Percentiles rank a stretch among this genome's conserved stretches.
phyloP scores from a whole-genome alignment of 1,139 yeast genomes.

The Meyerozyma athensensis region DNA sequence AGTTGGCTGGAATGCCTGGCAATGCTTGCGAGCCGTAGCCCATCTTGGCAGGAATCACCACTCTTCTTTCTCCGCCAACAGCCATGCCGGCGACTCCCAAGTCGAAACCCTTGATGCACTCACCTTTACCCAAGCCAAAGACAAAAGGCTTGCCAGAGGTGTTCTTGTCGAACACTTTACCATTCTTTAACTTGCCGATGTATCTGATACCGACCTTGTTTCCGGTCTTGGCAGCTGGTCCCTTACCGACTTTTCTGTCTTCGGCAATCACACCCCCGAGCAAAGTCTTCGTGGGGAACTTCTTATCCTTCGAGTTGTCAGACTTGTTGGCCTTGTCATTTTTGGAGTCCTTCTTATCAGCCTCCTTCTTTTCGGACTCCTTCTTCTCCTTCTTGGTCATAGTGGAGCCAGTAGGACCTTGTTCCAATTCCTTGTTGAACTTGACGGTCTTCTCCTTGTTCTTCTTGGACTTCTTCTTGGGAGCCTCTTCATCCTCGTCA shows the following conservation, averaged over 20 bases:
- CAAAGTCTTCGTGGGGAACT: constrained; percentile 66
- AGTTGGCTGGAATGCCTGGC: constrained; percentile 97
- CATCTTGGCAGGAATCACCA: constrained; percentile 90
- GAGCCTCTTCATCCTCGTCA: constrained; percentile 36
- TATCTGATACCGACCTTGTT: constrained; percentile 94
- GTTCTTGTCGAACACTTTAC: constrained; percentile 94
- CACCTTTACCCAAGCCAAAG: constrained; percentile 92
- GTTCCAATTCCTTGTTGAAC: constrained; percentile 86
- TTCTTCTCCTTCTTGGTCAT: constrained; percentile 23
- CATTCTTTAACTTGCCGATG: constrained; percentile 95
- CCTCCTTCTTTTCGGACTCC: constrained; percentile 18
- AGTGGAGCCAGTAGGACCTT: constrained; percentile 74
- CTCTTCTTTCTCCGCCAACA: constrained; percentile 98
- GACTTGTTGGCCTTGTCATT: constrained; percentile 15
- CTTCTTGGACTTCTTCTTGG: constrained; percentile 27
- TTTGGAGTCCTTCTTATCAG: constrained; percentile 24
- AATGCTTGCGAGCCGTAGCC: constrained; percentile 92
- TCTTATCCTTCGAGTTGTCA: constrained; percentile 27
- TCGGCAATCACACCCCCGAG: constrained; percentile 92
- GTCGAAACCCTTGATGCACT: constrained; percentile 98
- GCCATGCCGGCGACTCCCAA: constrained; percentile 98
- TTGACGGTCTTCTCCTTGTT: constrained; percentile 68
- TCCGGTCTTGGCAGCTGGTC: constrained; percentile 83
- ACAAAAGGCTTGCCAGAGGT: constrained; percentile 94
- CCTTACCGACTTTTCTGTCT: constrained; percentile 87